Conservation (phyloP, 805 yeast species). For the Cyberlindnera galapagoensis region DNA sequence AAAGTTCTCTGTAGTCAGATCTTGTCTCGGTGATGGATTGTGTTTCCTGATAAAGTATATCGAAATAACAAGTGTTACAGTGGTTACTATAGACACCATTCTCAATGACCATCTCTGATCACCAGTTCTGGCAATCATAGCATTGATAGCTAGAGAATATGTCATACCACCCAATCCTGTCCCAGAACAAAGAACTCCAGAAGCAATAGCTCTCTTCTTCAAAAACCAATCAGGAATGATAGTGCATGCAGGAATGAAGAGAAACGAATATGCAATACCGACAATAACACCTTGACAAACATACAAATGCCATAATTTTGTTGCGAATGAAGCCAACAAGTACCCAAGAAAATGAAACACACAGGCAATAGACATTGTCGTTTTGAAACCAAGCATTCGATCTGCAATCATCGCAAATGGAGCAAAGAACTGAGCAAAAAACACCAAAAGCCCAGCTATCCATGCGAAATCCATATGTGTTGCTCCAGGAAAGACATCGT, state of each 20-base stretch:
- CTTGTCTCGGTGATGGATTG: constrained; percentile 19
- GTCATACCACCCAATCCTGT: constrained; percentile 49
- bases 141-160: constrained; percentile 36
- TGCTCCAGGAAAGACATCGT: constrained; percentile 47
- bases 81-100: constrained; percentile 36
- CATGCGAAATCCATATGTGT: constrained; percentile 53
- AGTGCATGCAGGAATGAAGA: constrained; percentile 52
- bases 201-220: constrained; percentile 50
- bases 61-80: constrained; percentile 32
- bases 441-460: constrained; percentile 61
- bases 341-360: constrained; percentile 46
- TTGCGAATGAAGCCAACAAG: constrained; percentile 54
- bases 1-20: constrained; percentile 7
- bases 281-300: constrained; percentile 62
- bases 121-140: constrained; percentile 35
- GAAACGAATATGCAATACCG: constrained; percentile 45
- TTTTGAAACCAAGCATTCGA: constrained; percentile 43
- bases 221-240: constrained; percentile 67
- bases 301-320: constrained; percentile 57
- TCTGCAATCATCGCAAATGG: constrained; percentile 48
- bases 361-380: constrained; percentile 44
- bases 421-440: constrained; percentile 47
- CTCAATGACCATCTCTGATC: constrained; percentile 43
- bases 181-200: constrained; percentile 42
- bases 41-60: constrained; percentile 29